These are phyloP conservation scores for Pilatotrama ljubarskyi DNA, from an alignment of 768 basidiomycete genomes.

Conservation along the genomic window DNA sequence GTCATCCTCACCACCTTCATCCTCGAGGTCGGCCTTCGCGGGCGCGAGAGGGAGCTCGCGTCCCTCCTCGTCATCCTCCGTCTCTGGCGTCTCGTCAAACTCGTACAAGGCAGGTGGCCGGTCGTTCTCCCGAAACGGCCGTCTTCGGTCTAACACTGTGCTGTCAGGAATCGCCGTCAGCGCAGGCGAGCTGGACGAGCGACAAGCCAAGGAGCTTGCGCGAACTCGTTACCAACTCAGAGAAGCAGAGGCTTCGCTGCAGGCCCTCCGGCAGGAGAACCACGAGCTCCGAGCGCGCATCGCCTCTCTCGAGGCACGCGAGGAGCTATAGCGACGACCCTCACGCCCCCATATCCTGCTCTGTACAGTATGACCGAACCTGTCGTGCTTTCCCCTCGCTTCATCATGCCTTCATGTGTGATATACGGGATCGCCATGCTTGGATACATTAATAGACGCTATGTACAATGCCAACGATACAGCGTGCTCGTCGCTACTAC, in stretches of 20 bases:
- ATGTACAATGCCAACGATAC: conserved; percentile 18
- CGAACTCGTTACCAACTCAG: conserved; percentile 50
- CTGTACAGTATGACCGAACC: neutral
- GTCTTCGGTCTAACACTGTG: neutral
- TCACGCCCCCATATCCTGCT: neutral
- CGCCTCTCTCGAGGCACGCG: conserved; percentile 5
- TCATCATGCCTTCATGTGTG: neutral
- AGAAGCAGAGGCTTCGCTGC: conserved; percentile 39
- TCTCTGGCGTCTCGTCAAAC: conserved; percentile 78
- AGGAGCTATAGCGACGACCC: neutral
- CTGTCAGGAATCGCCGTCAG: conserved; percentile 69
- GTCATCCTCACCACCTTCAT: conserved; percentile 74
- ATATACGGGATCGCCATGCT: neutral
- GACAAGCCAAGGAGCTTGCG: conserved; percentile 47
- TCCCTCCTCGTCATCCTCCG: conserved; percentile 71
- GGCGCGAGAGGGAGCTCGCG: conserved; percentile 69
- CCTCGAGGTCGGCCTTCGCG: conserved; percentile 68
- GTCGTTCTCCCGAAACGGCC: no score
- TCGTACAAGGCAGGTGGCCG: conserved; percentile 53
- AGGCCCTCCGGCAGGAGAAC: conserved; percentile 53
- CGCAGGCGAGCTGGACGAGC: conserved; percentile 68
- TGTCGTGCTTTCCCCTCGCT: neutral
- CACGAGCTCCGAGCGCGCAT: conserved; percentile 40
- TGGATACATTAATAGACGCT: conserved; percentile 19
- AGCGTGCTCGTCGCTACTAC: conserved; percentile 5